These are phyloP conservation scores for Schizophyllum commune DNA, from an alignment of 1,284 basidiomycete species.

Conservation along the genomic window DNA sequence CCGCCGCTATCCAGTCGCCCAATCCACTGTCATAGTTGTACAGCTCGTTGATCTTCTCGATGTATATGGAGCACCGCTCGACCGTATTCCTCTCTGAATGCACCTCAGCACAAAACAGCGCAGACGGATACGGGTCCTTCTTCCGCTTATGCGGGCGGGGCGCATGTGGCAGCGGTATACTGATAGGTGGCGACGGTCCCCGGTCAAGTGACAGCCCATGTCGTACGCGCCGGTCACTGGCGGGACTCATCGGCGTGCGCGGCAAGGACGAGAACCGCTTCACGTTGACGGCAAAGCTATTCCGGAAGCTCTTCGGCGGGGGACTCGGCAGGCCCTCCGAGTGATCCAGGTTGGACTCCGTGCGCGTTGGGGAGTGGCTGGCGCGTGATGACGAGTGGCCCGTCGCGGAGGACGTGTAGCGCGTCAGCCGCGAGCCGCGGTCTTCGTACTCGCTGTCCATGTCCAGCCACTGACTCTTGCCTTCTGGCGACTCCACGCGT, in stretches of 20 bases:
- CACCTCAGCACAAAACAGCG: constrained; percentile 72
- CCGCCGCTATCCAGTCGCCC: constrained; percentile 63
- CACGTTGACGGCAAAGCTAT: constrained; percentile 32
- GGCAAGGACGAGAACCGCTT: constrained; percentile 58
- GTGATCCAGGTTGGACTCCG: constrained; percentile 6
- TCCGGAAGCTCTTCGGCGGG: constrained; percentile 42
- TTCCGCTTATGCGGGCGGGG: constrained; percentile 23
- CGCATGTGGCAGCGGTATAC: constrained; percentile 12
- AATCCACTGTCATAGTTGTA: constrained; percentile 73
- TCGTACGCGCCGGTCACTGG: not conserved
- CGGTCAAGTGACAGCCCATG: not conserved
- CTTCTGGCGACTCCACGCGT: not conserved
- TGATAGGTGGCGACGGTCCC: not conserved
- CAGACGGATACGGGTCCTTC: constrained; percentile 52
- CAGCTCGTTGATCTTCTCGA: constrained; percentile 79
- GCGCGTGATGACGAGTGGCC: not conserved
- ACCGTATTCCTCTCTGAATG: constrained; percentile 47
- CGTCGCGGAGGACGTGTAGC: constrained; percentile 7
- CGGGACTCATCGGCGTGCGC: constrained; percentile 33
- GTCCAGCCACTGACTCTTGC: not conserved
- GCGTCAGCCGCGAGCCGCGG: constrained; percentile 8
- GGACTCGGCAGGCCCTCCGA: constrained; percentile 27
- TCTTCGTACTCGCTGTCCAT: constrained; percentile 1
- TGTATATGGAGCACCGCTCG: constrained; percentile 75
- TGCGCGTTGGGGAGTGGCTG: not conserved